A percentile compares a stretch with the other conserved stretches of the same genome.
phyloP scores from a whole-genome alignment of 352 stramenopile species.

The Phytophthora chlamydospora region DNA sequence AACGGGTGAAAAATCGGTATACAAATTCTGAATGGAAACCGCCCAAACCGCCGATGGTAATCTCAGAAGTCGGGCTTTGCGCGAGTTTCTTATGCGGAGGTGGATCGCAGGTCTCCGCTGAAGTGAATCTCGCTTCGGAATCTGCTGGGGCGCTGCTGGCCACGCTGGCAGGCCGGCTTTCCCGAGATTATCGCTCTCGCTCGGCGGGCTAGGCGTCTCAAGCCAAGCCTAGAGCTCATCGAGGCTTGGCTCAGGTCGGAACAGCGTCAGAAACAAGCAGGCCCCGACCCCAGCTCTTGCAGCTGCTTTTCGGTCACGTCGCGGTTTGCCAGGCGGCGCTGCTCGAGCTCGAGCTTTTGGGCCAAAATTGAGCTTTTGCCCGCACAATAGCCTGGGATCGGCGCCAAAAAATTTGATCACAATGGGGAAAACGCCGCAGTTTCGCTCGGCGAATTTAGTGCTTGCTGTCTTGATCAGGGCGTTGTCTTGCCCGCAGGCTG shows the following conservation, averaged over 20 bases:
- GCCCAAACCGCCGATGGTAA: no score
- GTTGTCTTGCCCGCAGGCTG: neutral
- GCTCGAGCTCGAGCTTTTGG: neutral
- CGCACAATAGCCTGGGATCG: conserved; percentile 16
- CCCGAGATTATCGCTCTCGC: neutral
- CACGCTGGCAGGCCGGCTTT: neutral
- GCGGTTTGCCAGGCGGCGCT: neutral
- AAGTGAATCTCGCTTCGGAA: neutral
- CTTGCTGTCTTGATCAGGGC: no score
- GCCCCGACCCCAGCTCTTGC: conserved; percentile 22
- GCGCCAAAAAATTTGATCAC: conserved; percentile 24
- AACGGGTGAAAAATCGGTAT: no score
- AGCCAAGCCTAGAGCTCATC: no score
- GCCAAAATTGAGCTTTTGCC: conserved; percentile 16
- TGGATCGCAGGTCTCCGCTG: no score
- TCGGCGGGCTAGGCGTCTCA: neutral
- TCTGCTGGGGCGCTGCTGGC: neutral
- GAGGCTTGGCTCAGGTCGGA: conserved; percentile 19
- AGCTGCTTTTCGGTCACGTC: conserved; percentile 25
- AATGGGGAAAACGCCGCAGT: neutral
- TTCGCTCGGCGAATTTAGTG: neutral
- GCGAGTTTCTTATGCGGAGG: no score
- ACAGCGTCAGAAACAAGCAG: conserved; percentile 33
- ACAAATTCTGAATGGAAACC: no score
- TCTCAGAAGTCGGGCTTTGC: no score